Base-by-base conservation (phyloP, 441 rosid genomes). In the Capsella rubella region DNA sequence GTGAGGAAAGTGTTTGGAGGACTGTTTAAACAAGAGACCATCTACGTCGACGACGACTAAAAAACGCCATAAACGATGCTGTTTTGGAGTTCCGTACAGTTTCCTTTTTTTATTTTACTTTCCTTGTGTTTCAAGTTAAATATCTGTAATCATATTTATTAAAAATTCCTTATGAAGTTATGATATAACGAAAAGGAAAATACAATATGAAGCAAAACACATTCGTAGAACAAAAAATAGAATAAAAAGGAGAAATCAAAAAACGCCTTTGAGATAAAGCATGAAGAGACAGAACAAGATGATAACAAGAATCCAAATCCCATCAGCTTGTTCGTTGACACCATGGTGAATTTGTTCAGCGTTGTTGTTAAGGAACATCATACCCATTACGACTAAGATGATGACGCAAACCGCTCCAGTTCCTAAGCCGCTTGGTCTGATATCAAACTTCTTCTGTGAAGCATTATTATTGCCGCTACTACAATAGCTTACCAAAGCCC, bases 11-110 rank as follows among this genome's bases (percentile, higher is more conserved):
- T 89, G 71, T 90, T 95, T 35, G 98, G 99, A 13, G 97, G 97
- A 39, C 76, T 92, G 72, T 95, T 95, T 81, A 66, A 88, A 85
- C 99, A 95, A 74, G 99, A 95, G 83, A 95, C 99, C 34, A 82
- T 92, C 56, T 90, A 88, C 52, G 52, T 92, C 4, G 98, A 92
- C n/a, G 97, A 95, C 29, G 93, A 89, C 27, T 92, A 83, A 90
- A 82, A 21, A 50, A 60, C 40, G 52, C 34, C 67, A 10, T 29
- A n/a, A 52, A 53, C 29, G 8, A 27, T 16, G 8, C 8, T 47
- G 60, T 50, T 76, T 39, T 16, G 4, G 6, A 57, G 9, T 59
- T 43, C 34, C 52, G 76, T 71, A 71, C 63, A 77, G 68, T 59
- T 71, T 54, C n/a, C 40, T n/a, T 32, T 56, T 69, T 60, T 62